Conservation (phyloP, 352 stramenopile species). For the Sclerospora graminicola region DNA sequence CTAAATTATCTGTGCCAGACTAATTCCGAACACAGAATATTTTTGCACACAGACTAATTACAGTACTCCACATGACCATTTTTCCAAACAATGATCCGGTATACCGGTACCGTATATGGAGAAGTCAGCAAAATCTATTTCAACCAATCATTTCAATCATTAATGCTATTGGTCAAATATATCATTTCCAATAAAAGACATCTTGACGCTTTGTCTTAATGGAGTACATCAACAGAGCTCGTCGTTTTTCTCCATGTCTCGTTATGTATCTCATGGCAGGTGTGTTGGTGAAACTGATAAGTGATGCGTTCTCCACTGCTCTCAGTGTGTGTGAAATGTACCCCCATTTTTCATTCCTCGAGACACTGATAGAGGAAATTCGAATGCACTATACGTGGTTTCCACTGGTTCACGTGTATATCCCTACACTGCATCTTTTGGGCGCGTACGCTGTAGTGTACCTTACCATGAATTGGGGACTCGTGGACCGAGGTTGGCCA, state of each 20-base stretch:
- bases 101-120: too few species aligned
- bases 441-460: conserved; percentile 20
- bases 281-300: conserved; percentile 32
- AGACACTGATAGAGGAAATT: conserved; percentile 52
- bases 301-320: conserved; percentile 34
- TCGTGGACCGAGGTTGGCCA: conserved; percentile 39
- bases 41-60: too few species aligned
- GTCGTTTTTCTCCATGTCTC: conserved; percentile 15
- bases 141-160: too few species aligned
- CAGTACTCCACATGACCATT: too few species aligned
- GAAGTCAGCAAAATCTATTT: too few species aligned
- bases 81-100: too few species aligned
- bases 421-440: conserved; percentile 40
- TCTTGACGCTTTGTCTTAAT: too few species aligned
- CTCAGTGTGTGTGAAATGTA: conserved; percentile 45
- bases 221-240: too few species aligned
- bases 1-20: too few species aligned
- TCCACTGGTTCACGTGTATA: conserved; percentile 26
- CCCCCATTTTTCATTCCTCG: conserved; percentile 46
- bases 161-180: too few species aligned
- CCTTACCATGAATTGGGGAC: conserved; percentile 20
- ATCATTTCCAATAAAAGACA: too few species aligned
- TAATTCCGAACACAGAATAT: too few species aligned
- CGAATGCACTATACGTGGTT: conserved; percentile 42
- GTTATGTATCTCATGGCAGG: conserved; percentile 34